Percentiles rank a stretch among this genome's conserved stretches.
These are phyloP conservation scores for Corchorus olitorius DNA, from an alignment of 345 rosid genomes.

Conservation along the genomic window DNA sequence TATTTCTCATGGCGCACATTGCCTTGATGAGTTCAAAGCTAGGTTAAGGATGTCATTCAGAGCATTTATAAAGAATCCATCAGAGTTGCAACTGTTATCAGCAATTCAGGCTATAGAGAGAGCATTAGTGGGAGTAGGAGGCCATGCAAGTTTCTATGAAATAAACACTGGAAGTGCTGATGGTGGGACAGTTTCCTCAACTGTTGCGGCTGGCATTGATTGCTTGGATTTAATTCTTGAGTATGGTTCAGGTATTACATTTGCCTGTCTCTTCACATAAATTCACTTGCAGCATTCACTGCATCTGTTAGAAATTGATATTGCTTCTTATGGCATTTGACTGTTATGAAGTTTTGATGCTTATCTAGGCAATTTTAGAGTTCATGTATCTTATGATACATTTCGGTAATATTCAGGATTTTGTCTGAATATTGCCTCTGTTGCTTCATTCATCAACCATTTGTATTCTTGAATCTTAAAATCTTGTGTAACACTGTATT, in stretches of 20 bases:
- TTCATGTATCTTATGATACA: not conserved
- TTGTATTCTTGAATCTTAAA: slow-evolving; percentile 9
- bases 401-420: not conserved
- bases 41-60: slow-evolving; percentile 72
- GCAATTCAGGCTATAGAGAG: slow-evolving; percentile 77
- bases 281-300: slow-evolving; percentile 4
- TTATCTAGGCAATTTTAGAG: not conserved
- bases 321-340: slow-evolving; percentile 7
- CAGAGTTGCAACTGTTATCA: slow-evolving; percentile 66
- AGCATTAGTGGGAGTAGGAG: slow-evolving; percentile 74
- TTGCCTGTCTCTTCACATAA: not conserved
- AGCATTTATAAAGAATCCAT: slow-evolving; percentile 55
- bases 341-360: not conserved
- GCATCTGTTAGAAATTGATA: not conserved
- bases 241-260: slow-evolving; percentile 64
- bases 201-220: slow-evolving; percentile 80
- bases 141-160: slow-evolving; percentile 41
- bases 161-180: slow-evolving; percentile 56
- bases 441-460: not conserved
- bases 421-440: not conserved
- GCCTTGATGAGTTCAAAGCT: slow-evolving; percentile 64
- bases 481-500: not conserved
- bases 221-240: slow-evolving; percentile 90
- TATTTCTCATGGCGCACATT: slow-evolving; percentile 36
- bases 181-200: slow-evolving; percentile 69